These are phyloP conservation scores for Hamamelis virginiana DNA, from an alignment of 164 flowering plant genomes.

Conservation along the genomic window DNA sequence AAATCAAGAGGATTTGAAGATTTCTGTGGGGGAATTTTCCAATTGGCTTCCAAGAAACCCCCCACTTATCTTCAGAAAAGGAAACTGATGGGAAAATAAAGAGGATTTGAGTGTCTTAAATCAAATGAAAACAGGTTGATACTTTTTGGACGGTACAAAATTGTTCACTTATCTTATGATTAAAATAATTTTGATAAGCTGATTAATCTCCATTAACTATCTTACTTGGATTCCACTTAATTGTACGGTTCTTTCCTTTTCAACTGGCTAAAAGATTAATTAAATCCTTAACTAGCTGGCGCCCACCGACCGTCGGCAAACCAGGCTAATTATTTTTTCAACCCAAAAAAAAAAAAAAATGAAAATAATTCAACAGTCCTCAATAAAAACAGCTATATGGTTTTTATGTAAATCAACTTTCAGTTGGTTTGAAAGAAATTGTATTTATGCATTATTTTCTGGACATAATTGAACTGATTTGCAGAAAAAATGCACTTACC, in stretches of 20 bases:
- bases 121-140: slow-evolving; percentile 6
- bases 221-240: slow-evolving; percentile 20
- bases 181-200: slow-evolving; percentile 6
- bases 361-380: too few relatives aligned
- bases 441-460: too few relatives aligned
- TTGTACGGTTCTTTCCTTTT: not conserved
- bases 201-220: slow-evolving; percentile 12
- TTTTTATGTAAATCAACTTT: too few relatives aligned
- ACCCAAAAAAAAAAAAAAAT: too few relatives aligned
- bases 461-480: too few relatives aligned
- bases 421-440: too few relatives aligned
- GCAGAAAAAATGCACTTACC: too few relatives aligned
- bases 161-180: slow-evolving; percentile 11
- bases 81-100: not conserved
- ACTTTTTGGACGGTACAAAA: slow-evolving; percentile 15
- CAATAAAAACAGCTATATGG: too few relatives aligned
- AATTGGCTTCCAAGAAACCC: not conserved
- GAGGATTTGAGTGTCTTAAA: slow-evolving; percentile 1
- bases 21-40: not conserved
- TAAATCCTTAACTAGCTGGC: too few relatives aligned
- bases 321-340: too few relatives aligned
- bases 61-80: slow-evolving; percentile 5
- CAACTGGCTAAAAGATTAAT: too few relatives aligned
- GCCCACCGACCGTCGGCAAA: too few relatives aligned
- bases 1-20: slow-evolving; percentile 1